Evolutionary conservation across 2,329 filamentous ascomycete species (phyloP), one percentile per base, ranked within the genome.

Genomic region (Pyrenochaeta sp.): DNA sequence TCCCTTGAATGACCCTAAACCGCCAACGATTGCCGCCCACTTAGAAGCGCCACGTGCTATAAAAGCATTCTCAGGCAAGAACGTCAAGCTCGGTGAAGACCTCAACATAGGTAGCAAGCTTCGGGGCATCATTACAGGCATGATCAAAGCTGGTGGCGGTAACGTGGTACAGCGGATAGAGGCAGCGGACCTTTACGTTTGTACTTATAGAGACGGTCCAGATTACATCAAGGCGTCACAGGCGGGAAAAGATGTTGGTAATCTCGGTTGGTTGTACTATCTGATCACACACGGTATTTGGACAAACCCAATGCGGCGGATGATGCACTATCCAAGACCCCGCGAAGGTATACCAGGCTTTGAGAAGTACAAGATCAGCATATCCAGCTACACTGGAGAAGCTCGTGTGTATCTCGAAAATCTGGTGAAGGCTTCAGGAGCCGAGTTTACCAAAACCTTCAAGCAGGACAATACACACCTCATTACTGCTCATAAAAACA

Each of bases 351-450:
- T 99, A 31, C 86, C 89, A 0, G 93, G 91, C 0, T 97, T 99
- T 70, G 76, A 89, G 53, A 81, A 84, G 7, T 82, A 90, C 73
- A 86, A 84, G 45, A 95, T 99, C 67, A 97, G 92, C 51, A 83
- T 99, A 5, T 98, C 95, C 5, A 99, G 98, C 75, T 99, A 99
- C 72, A 92, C 92, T 40, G 95, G 95, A 29, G 95, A 99, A 75
- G 92, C 95, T 14, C 87, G 95, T 41, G 87, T 92, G 46, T 99
- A 98, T 68, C 83, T 99, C 4, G 93, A 98, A 75, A 98, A 97
- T 64, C 83, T 99, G 32, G 90, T 97, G 65, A 87, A 82, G 55
- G 92, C 92, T 20, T 83, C 89, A 14, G 95, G 95, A 14, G 94
- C 91, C 7, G 88, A 90, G 57, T 98, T 92, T 71, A 99, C 95